Evolutionary conservation across 148 eudicot genomes (phyloP).

Genomic region (Chenopodium berlandieri): DNA sequence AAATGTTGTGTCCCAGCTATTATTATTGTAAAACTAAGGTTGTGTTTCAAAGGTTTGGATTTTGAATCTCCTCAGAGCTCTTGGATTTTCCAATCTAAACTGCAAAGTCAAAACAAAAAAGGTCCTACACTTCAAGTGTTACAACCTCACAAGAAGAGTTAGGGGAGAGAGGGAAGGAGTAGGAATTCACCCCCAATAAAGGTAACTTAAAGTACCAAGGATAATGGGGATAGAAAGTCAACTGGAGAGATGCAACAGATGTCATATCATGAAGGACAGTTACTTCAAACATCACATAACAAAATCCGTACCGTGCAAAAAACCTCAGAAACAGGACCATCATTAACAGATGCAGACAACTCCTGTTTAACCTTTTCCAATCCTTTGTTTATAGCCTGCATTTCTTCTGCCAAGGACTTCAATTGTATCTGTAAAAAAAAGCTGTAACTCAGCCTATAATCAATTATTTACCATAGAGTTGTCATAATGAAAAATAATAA

Average conservation of each 20-base stretch:
- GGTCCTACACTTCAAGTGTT: not conserved
- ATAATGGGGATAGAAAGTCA: not conserved
- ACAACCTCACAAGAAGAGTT: not conserved
- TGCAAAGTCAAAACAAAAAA: not conserved
- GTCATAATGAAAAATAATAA: constrained; percentile 12
- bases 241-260: not conserved
- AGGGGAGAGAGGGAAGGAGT: not conserved
- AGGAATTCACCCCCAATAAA: not conserved
- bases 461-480: not conserved
- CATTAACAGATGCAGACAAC: constrained; percentile 73
- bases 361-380: constrained; percentile 88
- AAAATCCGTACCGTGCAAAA: constrained; percentile 58
- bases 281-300: not conserved
- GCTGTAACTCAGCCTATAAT: constrained; percentile 15
- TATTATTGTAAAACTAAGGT: too few species aligned
- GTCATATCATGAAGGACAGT: not conserved
- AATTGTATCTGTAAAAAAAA: constrained; percentile 75
- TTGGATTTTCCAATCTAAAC: not conserved
- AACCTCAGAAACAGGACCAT: constrained; percentile 86
- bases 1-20: too few species aligned
- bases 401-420: constrained; percentile 96
- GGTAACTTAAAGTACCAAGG: not conserved
- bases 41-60: too few species aligned
- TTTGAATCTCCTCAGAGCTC: too few species aligned
- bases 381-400: constrained; percentile 93